Evolutionary conservation across 2,329 filamentous ascomycete genomes (phyloP), one percentile per base, ranked within the genome.

Genomic region (Aspergillus sp.): DNA sequence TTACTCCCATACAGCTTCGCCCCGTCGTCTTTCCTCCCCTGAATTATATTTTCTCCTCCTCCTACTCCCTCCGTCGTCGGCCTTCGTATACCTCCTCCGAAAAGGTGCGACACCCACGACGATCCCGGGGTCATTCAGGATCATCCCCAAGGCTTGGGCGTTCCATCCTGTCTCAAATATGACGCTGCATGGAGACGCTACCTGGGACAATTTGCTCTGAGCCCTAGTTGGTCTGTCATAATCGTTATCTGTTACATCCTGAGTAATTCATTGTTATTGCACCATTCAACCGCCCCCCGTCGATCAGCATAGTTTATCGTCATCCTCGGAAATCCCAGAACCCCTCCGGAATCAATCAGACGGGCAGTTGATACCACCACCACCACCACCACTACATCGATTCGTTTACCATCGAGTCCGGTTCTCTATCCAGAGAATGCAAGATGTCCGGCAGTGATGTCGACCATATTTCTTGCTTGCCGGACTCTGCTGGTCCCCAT

Each of bases 361-460:
- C 19, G 2, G 19, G 2, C 19, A 19, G 19, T 19, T 19, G 19
- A 19, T 19, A 19, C 19, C 19, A 19, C 19, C 19, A 19, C 19
- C 19, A 19, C 19, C 19, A 19, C 19, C 19, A 19, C 19, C 19
- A 19, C 19, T 19, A 19, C 19, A 2, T 19, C 19, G 19, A 19
- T 19, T 19, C 19, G 19, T 19, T 19, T 19, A 19, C 19, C 19
- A 19, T 19, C 19, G 19, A 19, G 19, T 19, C 19, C 19, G 19
- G 19, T 38, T 38, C 35, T n/a, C 7, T 12, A 30, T 29, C 52
- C 29, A 53, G 58, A 62, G 60, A 52, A 63, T 63, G 62, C 67
- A 69, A 65, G 56, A 71, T 71, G 69, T 64, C 69, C 61, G 65
- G 65, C 60, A 62, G 60, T 57, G 59, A 67, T 64, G 59, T 64